Conservation (phyloP, 768 basidiomycete genomes). For the Tulasnella sp. region DNA sequence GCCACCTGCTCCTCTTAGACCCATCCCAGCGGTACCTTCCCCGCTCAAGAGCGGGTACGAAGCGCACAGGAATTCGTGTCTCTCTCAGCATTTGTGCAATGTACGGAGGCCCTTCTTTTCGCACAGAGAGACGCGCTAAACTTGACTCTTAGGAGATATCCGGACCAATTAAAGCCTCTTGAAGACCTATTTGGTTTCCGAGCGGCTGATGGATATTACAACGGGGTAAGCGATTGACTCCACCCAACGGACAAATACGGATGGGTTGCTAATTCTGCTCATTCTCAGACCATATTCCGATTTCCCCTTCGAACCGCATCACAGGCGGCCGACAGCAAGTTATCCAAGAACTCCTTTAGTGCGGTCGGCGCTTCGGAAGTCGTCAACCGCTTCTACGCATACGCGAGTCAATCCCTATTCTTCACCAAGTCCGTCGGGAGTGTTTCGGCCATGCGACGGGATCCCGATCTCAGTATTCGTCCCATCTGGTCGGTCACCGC, state of each 20-base stretch:
- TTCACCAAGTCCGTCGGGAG: background rate
- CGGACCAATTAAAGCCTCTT: slow-evolving; percentile 37
- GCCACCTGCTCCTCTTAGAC: slow-evolving; percentile 37
- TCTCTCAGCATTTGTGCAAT: background rate
- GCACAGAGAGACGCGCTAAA: background rate
- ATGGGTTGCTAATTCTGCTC: background rate
- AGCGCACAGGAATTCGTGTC: slow-evolving; percentile 33
- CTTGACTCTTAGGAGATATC: slow-evolving; percentile 33
- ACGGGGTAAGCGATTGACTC: slow-evolving; percentile 34
- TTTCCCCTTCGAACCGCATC: slow-evolving; percentile 37
- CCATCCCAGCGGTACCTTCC: slow-evolving; percentile 41
- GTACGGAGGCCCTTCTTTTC: background rate
- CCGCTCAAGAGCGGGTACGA: background rate
- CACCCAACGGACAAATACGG: no score
- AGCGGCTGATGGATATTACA: slow-evolving; percentile 29
- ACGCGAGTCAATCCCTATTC: slow-evolving; percentile 36
- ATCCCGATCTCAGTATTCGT: background rate
- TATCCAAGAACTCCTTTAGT: background rate
- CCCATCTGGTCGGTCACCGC: background rate
- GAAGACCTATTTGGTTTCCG: slow-evolving; percentile 39
- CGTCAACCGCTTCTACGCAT: slow-evolving; percentile 26
- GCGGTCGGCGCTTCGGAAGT: background rate
- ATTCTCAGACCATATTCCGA: slow-evolving; percentile 40
- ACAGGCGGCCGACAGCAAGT: slow-evolving; percentile 27
- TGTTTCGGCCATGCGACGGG: background rate